These are phyloP conservation scores for Alternaria sp. DNA, from an alignment of 2,329 filamentous ascomycete genomes.

Conservation along the genomic window DNA sequence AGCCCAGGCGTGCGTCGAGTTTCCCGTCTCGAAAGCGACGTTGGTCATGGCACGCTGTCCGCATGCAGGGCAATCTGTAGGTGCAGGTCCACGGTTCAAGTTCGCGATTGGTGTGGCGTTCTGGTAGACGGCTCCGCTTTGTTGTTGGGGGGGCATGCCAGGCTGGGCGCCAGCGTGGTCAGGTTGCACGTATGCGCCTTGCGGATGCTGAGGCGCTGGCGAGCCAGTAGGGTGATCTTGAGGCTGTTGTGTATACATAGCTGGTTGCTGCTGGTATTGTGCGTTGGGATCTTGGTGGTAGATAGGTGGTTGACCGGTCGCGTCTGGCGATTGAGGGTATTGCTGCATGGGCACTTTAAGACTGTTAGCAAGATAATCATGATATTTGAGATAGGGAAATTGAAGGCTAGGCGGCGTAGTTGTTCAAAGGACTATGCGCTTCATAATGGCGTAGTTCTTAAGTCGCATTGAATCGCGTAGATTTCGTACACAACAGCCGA, in stretches of 20 bases:
- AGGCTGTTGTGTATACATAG: constrained; percentile 27
- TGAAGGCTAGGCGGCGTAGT: neutral
- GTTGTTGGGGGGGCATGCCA: constrained; percentile 45
- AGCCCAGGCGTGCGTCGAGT: constrained; percentile 56
- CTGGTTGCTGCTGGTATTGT: constrained; percentile 3
- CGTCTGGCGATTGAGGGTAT: constrained; percentile 43
- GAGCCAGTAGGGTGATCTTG: constrained; percentile 21
- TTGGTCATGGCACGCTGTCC: constrained; percentile 51
- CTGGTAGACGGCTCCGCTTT: constrained; percentile 43
- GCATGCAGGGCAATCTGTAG: constrained; percentile 58
- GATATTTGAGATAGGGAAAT: neutral
- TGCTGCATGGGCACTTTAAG: constrained; percentile 47
- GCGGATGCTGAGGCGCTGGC: constrained; percentile 33
- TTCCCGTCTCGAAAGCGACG: constrained; percentile 44
- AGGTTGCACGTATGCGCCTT: constrained; percentile 26
- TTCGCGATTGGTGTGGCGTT: constrained; percentile 44
- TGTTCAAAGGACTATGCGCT: neutral
- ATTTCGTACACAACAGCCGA: neutral
- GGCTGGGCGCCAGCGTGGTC: constrained; percentile 21
- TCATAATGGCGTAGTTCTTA: neutral
- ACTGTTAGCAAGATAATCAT: constrained; percentile 19
- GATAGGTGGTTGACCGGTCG: constrained; percentile 34
- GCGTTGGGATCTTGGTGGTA: constrained; percentile 44
- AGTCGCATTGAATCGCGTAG: neutral
- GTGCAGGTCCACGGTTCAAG: constrained; percentile 46